Base-by-base conservation (phyloP, 2,329 filamentous ascomycete genomes). In the Ophiosphaerella korrae region DNA sequence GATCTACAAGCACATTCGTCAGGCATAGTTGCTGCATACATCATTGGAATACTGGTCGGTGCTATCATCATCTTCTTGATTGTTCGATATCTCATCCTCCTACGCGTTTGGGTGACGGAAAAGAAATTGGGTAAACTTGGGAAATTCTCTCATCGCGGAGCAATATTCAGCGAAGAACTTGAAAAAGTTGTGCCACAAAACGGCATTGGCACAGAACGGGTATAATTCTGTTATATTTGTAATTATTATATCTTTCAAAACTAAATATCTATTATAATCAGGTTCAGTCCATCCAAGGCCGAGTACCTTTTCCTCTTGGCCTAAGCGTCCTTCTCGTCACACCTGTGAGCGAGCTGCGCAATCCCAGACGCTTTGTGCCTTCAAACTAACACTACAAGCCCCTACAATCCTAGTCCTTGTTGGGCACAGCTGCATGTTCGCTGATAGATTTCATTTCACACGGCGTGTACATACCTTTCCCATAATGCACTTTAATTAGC, bases 21-120 rank as follows among this genome's bases (percentile, higher is more conserved):
- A 24, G 81, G 79, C 0, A 74, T 78, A 6, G 84, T 92, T 3
- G 83, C 84, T 1, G 88, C 77, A 2, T 90, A 89, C 65, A 82
- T 84, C 42, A 73, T 89, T 42, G 75, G 74, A 2, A 76, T 78
- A 14, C 51, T 77, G 21, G 67, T 71, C n/a, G 74, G 59, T 8
- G 64, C 67, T 9, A 65, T 76, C 13, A 54, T 78, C 23, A 42
- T 78, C 3, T 78, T 78, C 52, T 59, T 74, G 8, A 56, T 78
- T n/a, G 73, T 78, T 21, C 67, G 67, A 18, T 77, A 73, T 45
- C 29, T 76, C 31, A 75, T 77, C 41, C 34, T 65, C 57, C 52
- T 74, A 14, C 70, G 76, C 14, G 56, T 73, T 1, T 75, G 72
- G 73, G 39, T 75, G 3, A 80, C 76, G 2, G 80, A 82, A 67